Base-by-base conservation (phyloP, 192 early-diverging fungal species). In the Coemansia sp. region DNA sequence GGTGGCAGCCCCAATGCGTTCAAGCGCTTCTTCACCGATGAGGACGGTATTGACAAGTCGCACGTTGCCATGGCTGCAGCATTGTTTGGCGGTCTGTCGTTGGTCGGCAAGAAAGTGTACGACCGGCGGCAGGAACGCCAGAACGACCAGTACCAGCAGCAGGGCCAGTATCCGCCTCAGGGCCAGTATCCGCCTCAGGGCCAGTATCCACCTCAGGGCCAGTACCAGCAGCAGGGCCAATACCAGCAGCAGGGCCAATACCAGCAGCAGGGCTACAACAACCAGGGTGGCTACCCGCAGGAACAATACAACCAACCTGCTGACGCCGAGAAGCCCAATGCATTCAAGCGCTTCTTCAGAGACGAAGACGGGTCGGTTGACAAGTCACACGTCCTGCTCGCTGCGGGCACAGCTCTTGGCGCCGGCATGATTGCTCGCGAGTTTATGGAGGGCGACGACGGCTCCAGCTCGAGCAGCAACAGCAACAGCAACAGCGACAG, bases 1-100 rank as follows among this genome's bases (percentile, higher is more conserved):
- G 37, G 54, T 5, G 54, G 55, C 55, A 54, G 43, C 35, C 58
- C 51, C 7, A 61, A 65, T 39, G 22, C 25, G 37, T 43, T 64
- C 49, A 59, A 64, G 61, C 37, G 61, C 19, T 72, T 68, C 49
- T 75, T 66, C 39, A 51, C 27, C 14, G 48, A 69, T 35, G 67
- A 69, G n/a, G 73, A 75, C 12, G 73, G 68, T 16, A 25, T 66
- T 14, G 55, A 65, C 67, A 75, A 75, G 63, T 66, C 73, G 38
- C 67, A 52, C 12, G 38, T 66, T 10, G 56, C 59, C 31, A 21
- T 76, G 52, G 60, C 68, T 47, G 59, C 63, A 2, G 60, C 57
- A 6, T 60, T 64, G 37, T 55, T 49, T 23, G 58, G 61, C 2
- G 68, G 49, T 43, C 56, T 68, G 10, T 48, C 58, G 41, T 37